Evolutionary conservation across 345 rosid genomes (phyloP), one percentile per base, ranked within the genome.

Genomic region (Euphorbia tirucalli): DNA sequence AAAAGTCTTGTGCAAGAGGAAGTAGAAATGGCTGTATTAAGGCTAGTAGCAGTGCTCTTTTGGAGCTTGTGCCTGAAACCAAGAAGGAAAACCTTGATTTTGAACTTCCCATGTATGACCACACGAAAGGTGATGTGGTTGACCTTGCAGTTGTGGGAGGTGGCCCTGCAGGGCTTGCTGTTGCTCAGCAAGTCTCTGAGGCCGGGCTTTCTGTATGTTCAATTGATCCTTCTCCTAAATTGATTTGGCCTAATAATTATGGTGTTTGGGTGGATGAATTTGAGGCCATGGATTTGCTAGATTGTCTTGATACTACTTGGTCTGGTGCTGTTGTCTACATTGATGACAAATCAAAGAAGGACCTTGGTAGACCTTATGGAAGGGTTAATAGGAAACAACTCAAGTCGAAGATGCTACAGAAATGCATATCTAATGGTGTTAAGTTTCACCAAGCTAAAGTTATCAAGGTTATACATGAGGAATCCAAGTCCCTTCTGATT

Each of bases 221-320:
- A 2, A 90, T 94, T n/a, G 97, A 94, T 57, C 99, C 99, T 0
- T 92, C 82, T 43, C 99, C 97, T 2, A 86, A 81, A 68, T 84
- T 94, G 80, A 90, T 94, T n/a, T 94, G 97, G 97, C 99, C 99
- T 46, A 94, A 94, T 74, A 94, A 94, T 73, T 94, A 94, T 50
- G 99, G 99, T 18, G 99, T 92, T 71, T 95, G 99, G 97, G 97
- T 95, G 71, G 97, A 95, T 78, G 97, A 95, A 72, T 95, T 95
- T 70, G 97, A 90, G 77, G 97, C 97, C 71, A 89, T 95, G 99
- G 96, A 90, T 83, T 81, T 95, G 72, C 90, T 95, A 15, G 99
- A 95, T 50, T 95, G 97, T 79, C 97, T 95, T 7, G 98, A 94
- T 71, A 87, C 96, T 24, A 90, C 93, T 18, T 95, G 99, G 97